Evolutionary conservation across 352 stramenopile genomes (phyloP).

Genomic region (Phytophthora macrochlamydospora): DNA sequence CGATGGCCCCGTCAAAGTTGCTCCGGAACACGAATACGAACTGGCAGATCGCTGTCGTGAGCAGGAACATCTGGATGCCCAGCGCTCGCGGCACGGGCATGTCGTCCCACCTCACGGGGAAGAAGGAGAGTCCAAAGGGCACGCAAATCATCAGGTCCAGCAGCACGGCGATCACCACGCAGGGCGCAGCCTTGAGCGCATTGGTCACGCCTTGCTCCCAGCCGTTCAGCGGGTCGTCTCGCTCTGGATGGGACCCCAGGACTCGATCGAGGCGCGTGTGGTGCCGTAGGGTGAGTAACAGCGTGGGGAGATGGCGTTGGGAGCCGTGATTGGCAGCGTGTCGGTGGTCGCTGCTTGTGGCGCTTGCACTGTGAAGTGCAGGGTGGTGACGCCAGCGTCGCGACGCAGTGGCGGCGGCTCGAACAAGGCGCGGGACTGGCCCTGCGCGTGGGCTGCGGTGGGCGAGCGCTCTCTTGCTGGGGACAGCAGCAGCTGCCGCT

Average conservation of each 20-base stretch:
- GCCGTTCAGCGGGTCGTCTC: constrained; percentile 15
- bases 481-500: constrained; percentile 25
- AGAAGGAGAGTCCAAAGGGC: constrained; percentile 86
- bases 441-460: too few relatives aligned
- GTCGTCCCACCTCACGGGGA: constrained; percentile 78
- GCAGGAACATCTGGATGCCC: constrained; percentile 85
- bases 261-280: constrained; percentile 16
- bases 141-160: constrained; percentile 91
- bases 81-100: constrained; percentile 77
- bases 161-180: constrained; percentile 71
- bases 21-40: constrained; percentile 82
- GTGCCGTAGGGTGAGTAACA: constrained; percentile 31
- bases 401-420: constrained; percentile 69
- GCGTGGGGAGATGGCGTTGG: constrained; percentile 20
- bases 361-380: constrained; percentile 48
- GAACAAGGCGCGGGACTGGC: constrained; percentile 57
- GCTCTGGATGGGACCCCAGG: constrained; percentile 18
- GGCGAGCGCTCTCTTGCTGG: constrained; percentile 15
- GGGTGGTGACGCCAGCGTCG: constrained; percentile 51
- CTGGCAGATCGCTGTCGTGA: constrained; percentile 81
- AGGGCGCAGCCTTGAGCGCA: constrained; percentile 48
- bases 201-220: constrained; percentile 39
- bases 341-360: constrained; percentile 13
- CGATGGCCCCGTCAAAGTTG: constrained; percentile 75
- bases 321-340: constrained; percentile 19